phyloP scores from a whole-genome alignment of 352 stramenopile genomes.

The Thraustotheca clavata region DNA sequence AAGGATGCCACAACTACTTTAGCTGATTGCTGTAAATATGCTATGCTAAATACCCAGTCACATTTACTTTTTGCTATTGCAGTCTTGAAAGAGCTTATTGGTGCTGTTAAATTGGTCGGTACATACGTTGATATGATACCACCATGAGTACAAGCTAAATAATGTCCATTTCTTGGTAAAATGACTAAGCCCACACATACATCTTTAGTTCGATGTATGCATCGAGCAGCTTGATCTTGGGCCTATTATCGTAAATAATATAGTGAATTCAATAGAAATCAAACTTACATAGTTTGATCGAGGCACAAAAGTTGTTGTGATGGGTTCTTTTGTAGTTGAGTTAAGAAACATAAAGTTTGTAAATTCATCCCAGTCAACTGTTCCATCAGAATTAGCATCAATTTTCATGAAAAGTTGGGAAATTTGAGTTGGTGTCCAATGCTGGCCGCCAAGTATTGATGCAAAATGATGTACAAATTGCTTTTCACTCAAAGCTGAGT shows the following conservation, averaged over 20 bases:
- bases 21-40: constrained; percentile 12
- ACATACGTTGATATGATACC: background rate
- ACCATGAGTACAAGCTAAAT: background rate
- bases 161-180: background rate
- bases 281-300: constrained; percentile 5
- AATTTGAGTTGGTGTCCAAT: constrained; percentile 22
- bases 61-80: background rate
- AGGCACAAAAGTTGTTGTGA: constrained; percentile 10
- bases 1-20: constrained; percentile 65
- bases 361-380: constrained; percentile 85
- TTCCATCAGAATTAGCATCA: constrained; percentile 79
- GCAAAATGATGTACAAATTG: constrained; percentile 25
- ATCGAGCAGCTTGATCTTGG: background rate
- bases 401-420: constrained; percentile 72
- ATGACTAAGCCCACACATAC: constrained; percentile 1
- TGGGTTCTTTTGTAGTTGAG: background rate
- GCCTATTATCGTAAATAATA: no score
- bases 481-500: constrained; percentile 25
- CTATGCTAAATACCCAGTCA: constrained; percentile 16
- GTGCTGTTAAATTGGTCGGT: background rate
- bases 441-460: constrained; percentile 21
- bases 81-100: constrained; percentile 3
- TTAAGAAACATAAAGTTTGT: constrained; percentile 52
- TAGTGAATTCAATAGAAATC: no score
- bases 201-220: background rate